Base-by-base conservation (phyloP, 2,329 filamentous ascomycete species). In the Dothidotthia symphoricarpi region DNA sequence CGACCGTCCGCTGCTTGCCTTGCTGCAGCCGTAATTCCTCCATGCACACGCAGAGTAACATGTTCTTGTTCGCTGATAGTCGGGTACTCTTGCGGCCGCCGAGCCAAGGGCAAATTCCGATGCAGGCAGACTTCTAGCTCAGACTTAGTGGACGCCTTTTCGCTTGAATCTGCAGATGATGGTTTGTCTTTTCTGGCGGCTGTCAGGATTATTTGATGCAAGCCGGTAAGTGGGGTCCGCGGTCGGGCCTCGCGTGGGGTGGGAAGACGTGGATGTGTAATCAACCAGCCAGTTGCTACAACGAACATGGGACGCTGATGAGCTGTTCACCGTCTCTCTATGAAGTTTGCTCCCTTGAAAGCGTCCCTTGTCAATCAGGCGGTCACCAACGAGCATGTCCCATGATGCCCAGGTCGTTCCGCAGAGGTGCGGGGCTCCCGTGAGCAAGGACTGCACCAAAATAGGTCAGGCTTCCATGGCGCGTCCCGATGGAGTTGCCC, bases 11-110 rank as follows among this genome's bases (percentile, higher is more conserved):
- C 33, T 43, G 47, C 39, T 50, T 13, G 41, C 39, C 42, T 19
- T 24, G 19, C 38, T 53, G 57, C 47, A 50, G 42, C 43, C 39
- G 38, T 50, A 41, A 48, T 51, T 56, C 47, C 55, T 53, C 52
- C n/a, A 51, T 49, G 54, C 50, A 49, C 37, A 50, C 39, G 56
- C 51, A 53, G 52, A 39, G 53, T 53, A 56, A 56, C 51, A 33
- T 39, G 48, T 43, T 56, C 34, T n/a, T n/a, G n/a, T n/a, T n/a
- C n/a, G 31, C 42, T 41, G 36, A 45, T 36, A 36, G 31, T 36
- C 53, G 56, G 55, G 35, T 51, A 52, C 43, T 50, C 39, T 41
- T 63, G 51, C 52, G 40, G 43, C 45, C 43, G 43, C 46, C 47
- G 50, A 58, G 46, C 51, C 51, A 51, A 55, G 45, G 35, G 46